Evolutionary conservation across 805 yeast species (phyloP), one percentile per base, ranked within the genome.

Genomic region (Yamadazyma phyllophila): DNA sequence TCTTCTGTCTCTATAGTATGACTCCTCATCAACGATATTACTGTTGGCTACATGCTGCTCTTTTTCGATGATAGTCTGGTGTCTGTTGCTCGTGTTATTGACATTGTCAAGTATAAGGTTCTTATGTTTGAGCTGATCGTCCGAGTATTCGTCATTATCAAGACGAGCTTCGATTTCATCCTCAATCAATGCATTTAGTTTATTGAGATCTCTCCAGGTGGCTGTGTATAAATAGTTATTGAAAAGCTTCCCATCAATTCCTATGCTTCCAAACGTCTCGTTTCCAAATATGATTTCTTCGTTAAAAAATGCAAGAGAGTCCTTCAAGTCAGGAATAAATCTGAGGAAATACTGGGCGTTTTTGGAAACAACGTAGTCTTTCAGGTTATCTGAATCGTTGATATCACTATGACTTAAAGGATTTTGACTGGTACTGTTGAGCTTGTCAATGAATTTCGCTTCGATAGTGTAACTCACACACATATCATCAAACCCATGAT

Each of bases 381-480:
- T 52, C 34, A 61, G 62, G 10, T 61, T 52, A 36, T 60, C 55
- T 5, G 72, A 64, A 37, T 66, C 67, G 48, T 71, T 69, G 47
- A 72, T 66, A 39, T 70, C 73, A 39, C 60, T 53, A 10, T 67
- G 63, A 12, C 63, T 59, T 1, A 70, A 49, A 1, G 68, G 59
- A 17, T 52, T 56, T 34, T 59, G 46, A 39, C 61, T 65, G 24
- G 64, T 63, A 12, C 64, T 60, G 44, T 65, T 59, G 30, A 61
- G 36, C 46, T 69, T 66, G 41, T 82, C 85, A 24, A 81, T 76
- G 37, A 80, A 64, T 45, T 74, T 73, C n/a, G 81, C 80, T 47
- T 76, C 81, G 14, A 82, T 67, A 2, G 77, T 66, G 54, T 81
- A 81, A 26, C 75, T 64, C 12, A 80, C 61, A 33, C 81, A 76